A percentile compares a stretch with the other conserved stretches of the same genome.
Evolutionary conservation across 345 rosid genomes (phyloP).

Genomic region (Kandelia obovata): DNA sequence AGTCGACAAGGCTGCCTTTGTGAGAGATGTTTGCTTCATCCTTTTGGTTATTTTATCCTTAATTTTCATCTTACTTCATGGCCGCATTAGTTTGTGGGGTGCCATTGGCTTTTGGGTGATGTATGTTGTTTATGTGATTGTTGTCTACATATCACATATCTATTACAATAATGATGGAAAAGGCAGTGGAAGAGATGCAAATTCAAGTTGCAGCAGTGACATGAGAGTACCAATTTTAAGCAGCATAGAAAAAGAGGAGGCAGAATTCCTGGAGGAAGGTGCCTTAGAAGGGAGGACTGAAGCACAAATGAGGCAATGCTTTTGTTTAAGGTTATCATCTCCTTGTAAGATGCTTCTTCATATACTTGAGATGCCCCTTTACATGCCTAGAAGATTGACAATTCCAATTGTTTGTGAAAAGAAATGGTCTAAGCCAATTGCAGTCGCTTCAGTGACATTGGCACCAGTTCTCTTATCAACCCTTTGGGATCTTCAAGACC

Average conservation of each 20-base stretch:
- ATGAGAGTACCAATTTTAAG: slow-evolving; percentile 39
- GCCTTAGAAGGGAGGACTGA: slow-evolving; percentile 22
- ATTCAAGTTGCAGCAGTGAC: slow-evolving; percentile 23
- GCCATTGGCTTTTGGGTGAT: slow-evolving; percentile 55
- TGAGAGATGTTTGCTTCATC: slow-evolving; percentile 66
- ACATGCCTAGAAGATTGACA: slow-evolving; percentile 75
- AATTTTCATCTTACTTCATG: slow-evolving; percentile 40
- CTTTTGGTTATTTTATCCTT: slow-evolving; percentile 56
- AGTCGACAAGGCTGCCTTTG: slow-evolving; percentile 50
- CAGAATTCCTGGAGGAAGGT: slow-evolving; percentile 26
- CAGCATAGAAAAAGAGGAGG: slow-evolving; percentile 32
- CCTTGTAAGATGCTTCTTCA: slow-evolving; percentile 27
- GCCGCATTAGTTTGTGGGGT: slow-evolving; percentile 57
- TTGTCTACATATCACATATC: slow-evolving; percentile 46
- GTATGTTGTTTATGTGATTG: slow-evolving; percentile 54
- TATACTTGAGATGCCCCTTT: slow-evolving; percentile 62
- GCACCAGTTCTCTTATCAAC: slow-evolving; percentile 64
- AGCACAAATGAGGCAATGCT: slow-evolving; percentile 20
- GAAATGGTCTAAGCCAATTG: slow-evolving; percentile 73
- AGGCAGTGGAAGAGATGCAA: slow-evolving; percentile 10
- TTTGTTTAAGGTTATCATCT: slow-evolving; percentile 22
- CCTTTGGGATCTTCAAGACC: slow-evolving; percentile 45
- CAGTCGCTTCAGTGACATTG: slow-evolving; percentile 58
- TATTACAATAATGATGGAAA: slow-evolving; percentile 11
- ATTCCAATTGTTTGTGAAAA: slow-evolving; percentile 64